phyloP scores from a whole-genome alignment of 305 asterid genomes.

The Salvia sclarea region DNA sequence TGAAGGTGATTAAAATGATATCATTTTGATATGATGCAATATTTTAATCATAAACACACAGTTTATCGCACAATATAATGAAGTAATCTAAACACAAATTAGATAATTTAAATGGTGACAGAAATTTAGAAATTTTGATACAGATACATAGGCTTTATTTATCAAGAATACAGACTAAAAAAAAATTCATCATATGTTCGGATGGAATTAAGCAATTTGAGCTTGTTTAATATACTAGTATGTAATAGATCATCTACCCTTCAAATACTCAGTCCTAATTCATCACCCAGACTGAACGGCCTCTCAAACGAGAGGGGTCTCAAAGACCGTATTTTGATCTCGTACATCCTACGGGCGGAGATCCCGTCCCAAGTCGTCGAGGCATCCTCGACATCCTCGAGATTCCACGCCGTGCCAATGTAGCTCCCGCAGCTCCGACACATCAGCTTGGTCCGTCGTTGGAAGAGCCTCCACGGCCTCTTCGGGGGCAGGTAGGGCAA shows the following conservation, averaged over 20 bases:
- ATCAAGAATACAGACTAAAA: not conserved
- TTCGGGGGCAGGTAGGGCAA: slow-evolving; percentile 35
- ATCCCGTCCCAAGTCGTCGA: slow-evolving; percentile 50
- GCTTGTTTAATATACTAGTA: too few relatives aligned
- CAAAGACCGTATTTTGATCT: slow-evolving; percentile 45
- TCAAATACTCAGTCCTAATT: not conserved
- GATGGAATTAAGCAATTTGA: too few relatives aligned
- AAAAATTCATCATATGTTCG: too few relatives aligned
- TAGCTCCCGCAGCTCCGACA: slow-evolving; percentile 45
- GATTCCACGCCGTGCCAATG: slow-evolving; percentile 37
- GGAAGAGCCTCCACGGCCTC: slow-evolving; percentile 43
- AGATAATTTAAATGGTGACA: too few relatives aligned
- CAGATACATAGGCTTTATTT: not conserved
- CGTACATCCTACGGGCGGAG: slow-evolving; percentile 36
- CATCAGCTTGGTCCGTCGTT: slow-evolving; percentile 40
- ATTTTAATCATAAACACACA: too few relatives aligned
- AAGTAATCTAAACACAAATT: too few relatives aligned
- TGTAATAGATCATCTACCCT: not conserved
- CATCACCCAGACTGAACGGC: slow-evolving; percentile 26
- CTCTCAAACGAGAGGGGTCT: slow-evolving; percentile 45
- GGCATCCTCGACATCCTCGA: not conserved
- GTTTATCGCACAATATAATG: too few relatives aligned
- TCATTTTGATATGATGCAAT: too few relatives aligned
- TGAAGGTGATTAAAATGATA: too few relatives aligned
- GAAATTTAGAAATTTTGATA: too few relatives aligned